A percentile compares a stretch with the other conserved stretches of the same genome.
Conservation (phyloP, 768 basidiomycete species). For the Steccherinum ochraceum region DNA sequence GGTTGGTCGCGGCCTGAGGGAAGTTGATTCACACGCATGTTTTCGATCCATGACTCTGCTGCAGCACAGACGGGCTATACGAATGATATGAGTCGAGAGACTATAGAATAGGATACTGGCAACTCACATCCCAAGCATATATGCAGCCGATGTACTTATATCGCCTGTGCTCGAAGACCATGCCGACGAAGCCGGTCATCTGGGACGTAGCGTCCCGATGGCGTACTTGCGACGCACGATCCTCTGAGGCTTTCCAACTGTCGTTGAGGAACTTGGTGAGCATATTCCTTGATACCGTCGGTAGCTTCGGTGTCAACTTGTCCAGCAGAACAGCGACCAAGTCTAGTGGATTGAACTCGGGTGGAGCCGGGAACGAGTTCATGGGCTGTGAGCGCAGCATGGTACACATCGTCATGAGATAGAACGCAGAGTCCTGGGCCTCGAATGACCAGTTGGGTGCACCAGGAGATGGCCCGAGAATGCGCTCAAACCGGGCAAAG, state of each 20-base stretch:
- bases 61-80: conserved; percentile 30
- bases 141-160: conserved; percentile 18
- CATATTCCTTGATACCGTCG: not conserved
- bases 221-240: conserved; percentile 5
- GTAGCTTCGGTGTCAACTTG: not conserved
- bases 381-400: conserved; percentile 10
- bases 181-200: conserved; percentile 20
- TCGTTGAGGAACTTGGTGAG: not conserved
- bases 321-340: conserved; percentile 15
- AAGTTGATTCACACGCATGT: conserved; percentile 37
- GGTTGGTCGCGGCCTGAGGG: conserved; percentile 39
- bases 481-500: conserved; percentile 2
- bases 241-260: not conserved
- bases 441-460: conserved; percentile 1
- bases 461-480: not conserved
- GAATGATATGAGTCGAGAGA: conserved; percentile 10
- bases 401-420: conserved; percentile 14
- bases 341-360: conserved; percentile 18
- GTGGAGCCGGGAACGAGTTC: conserved; percentile 7
- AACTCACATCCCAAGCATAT: conserved; percentile 23
- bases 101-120: not conserved
- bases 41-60: conserved; percentile 35
- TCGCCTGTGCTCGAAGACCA: conserved; percentile 13
- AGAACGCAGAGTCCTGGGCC: conserved; percentile 12
- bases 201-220: conserved; percentile 2